Percentiles rank a stretch among this genome's conserved stretches.
Conservation (phyloP, 2,329 filamentous ascomycete genomes). For the Ceratocystis alfenasii region DNA sequence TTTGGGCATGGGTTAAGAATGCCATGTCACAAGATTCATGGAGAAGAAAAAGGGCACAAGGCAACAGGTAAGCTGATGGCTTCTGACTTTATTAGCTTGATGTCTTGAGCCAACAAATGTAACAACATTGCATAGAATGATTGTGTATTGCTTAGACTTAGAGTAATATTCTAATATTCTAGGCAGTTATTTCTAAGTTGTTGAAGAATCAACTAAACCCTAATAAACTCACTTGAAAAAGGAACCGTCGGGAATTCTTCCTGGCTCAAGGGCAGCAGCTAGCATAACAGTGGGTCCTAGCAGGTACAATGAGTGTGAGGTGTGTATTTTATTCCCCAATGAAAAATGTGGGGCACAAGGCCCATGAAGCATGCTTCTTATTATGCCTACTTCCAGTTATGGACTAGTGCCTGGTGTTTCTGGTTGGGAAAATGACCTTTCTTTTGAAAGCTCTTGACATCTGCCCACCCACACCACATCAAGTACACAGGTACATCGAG, state of each 20-base stretch:
- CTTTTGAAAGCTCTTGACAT: conserved; percentile 12
- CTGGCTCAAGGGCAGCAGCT: neutral
- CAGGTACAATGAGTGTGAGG: neutral
- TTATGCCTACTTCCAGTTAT: conserved; percentile 16
- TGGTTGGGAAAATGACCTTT: conserved; percentile 19
- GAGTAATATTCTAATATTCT: no score
- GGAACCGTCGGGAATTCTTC: conserved; percentile 7
- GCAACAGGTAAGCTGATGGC: no score
- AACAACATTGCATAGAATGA: no score
- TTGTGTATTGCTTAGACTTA: no score
- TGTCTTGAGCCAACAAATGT: no score
- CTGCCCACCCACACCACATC: neutral
- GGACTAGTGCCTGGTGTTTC: conserved; percentile 20
- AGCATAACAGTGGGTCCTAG: neutral
- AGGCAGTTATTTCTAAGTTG: no score
- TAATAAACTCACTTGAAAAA: conserved; percentile 1
- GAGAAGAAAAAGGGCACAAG: neutral
- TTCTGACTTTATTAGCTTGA: no score
- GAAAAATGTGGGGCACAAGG: conserved; percentile 15
- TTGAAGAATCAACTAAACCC: neutral
- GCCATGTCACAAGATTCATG: neutral
- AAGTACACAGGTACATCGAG: neutral
- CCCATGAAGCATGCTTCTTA: neutral
- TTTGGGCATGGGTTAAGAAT: neutral
- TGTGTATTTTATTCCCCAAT: conserved; percentile 18